Conservation (phyloP, 2,329 filamentous ascomycete genomes). For the Exophiala alcalophila region DNA sequence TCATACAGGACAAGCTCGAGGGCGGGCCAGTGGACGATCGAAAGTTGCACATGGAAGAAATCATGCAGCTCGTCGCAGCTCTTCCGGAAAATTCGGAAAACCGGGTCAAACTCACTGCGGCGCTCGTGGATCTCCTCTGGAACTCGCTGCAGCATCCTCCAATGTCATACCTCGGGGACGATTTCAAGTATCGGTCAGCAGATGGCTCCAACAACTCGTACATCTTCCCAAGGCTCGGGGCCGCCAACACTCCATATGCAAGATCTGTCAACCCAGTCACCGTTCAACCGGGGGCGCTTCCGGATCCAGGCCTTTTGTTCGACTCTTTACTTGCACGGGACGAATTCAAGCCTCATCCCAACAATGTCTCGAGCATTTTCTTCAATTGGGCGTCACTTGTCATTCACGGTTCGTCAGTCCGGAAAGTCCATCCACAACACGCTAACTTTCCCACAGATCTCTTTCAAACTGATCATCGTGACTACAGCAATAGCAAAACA, state of each 20-base stretch:
- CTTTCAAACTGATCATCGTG: conserved; percentile 65
- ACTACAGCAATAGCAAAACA: conserved; percentile 62
- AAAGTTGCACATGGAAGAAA: conserved; percentile 71
- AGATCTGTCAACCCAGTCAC: conserved; percentile 57
- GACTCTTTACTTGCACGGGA: conserved; percentile 44
- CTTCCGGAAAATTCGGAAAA: conserved; percentile 62
- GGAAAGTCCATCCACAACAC: neutral
- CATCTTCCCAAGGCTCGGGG: conserved; percentile 62
- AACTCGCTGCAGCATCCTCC: conserved; percentile 70
- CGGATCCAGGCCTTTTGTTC: conserved; percentile 58
- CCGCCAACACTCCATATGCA: conserved; percentile 65
- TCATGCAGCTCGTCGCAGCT: conserved; percentile 66
- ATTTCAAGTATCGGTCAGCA: conserved; percentile 64
- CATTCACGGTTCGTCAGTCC: conserved; percentile 58
- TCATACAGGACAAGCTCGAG: conserved; percentile 62
- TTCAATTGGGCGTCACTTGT: conserved; percentile 73
- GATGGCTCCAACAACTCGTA: conserved; percentile 73
- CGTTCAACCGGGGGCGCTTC: conserved; percentile 60
- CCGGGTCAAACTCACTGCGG: conserved; percentile 62
- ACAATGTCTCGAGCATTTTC: conserved; percentile 68
- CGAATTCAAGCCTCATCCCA: conserved; percentile 56
- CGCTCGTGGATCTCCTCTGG: conserved; percentile 69
- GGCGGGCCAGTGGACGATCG: conserved; percentile 69
- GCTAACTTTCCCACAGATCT: conserved; percentile 48
- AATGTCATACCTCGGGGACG: conserved; percentile 53